Percentiles rank a stretch among this genome's conserved stretches.
Conservation (phyloP, 306 rosid genomes). For the Bauhinia variegata region DNA sequence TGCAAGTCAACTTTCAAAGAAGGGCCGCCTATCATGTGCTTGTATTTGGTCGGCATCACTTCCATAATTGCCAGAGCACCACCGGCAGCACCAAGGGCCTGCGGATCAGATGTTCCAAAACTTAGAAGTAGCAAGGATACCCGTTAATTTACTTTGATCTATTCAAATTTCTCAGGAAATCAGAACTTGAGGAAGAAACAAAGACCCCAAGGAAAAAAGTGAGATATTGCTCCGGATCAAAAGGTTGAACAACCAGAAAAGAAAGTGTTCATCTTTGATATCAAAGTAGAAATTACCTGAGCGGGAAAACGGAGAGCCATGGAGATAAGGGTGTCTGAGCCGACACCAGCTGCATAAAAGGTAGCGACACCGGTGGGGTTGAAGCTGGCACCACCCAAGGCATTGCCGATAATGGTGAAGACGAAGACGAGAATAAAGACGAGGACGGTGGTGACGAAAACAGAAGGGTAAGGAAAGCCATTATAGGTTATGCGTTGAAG, state of each 20-base stretch:
- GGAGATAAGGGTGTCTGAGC: slow-evolving; percentile 71
- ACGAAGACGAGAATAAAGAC: slow-evolving; percentile 64
- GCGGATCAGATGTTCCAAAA: slow-evolving; percentile 13
- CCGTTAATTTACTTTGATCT: not conserved
- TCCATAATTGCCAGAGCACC: slow-evolving; percentile 79
- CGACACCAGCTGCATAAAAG: slow-evolving; percentile 74
- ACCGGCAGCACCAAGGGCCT: slow-evolving; percentile 87
- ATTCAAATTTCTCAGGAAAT: not conserved
- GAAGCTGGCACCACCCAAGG: slow-evolving; percentile 91
- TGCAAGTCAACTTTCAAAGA: slow-evolving; percentile 84
- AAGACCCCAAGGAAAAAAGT: not conserved
- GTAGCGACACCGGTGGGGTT: slow-evolving; percentile 83
- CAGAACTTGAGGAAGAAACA: not conserved
- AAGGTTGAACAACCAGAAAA: slow-evolving; percentile 11
- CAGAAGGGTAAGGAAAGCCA: slow-evolving; percentile 55
- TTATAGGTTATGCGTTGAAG: slow-evolving; percentile 38
- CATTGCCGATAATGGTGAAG: slow-evolving; percentile 58
- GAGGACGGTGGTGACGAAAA: slow-evolving; percentile 57
- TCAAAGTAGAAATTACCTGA: slow-evolving; percentile 50
- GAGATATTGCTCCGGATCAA: not conserved
- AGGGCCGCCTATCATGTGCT: slow-evolving; percentile 83
- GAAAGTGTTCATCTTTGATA: not conserved
- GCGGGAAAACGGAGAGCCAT: slow-evolving; percentile 94
- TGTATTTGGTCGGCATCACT: slow-evolving; percentile 64
- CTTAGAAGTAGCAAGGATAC: not conserved